Percentiles rank a stretch among this genome's conserved stretches.
These are phyloP conservation scores for Suillus alpinus DNA, from an alignment of 768 basidiomycete genomes.

Conservation along the genomic window DNA sequence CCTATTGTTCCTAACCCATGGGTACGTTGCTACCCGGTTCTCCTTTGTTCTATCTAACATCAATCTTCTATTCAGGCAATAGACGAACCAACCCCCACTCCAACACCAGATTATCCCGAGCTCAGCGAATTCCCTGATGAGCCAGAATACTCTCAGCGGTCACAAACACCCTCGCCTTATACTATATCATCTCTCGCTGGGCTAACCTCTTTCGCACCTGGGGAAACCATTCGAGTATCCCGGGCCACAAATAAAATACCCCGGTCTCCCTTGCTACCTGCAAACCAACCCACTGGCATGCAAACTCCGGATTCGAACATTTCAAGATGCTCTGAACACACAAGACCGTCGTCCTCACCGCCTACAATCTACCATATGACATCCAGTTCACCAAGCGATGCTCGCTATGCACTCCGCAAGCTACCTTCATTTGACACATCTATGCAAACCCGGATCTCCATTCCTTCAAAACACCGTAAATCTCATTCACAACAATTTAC, in stretches of 20 bases:
- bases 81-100: constrained; percentile 26
- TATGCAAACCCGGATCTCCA: neutral
- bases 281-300: constrained; percentile 23
- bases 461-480: neutral
- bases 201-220: constrained; percentile 31
- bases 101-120: constrained; percentile 21
- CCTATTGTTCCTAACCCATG: constrained; percentile 24
- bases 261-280: constrained; percentile 22
- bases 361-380: neutral
- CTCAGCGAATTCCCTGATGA: constrained; percentile 14
- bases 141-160: constrained; percentile 6
- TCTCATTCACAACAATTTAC: neutral
- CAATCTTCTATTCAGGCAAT: constrained; percentile 10
- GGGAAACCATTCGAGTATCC: constrained; percentile 41
- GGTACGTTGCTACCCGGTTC: constrained; percentile 15
- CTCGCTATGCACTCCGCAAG: constrained; percentile 9
- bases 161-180: constrained; percentile 17
- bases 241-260: constrained; percentile 14
- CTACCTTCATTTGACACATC: constrained; percentile 9
- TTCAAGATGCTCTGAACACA: constrained; percentile 8
- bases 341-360: neutral
- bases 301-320: constrained; percentile 6
- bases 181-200: constrained; percentile 37
- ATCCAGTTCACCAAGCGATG: neutral
- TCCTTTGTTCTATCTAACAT: neutral